Base-by-base conservation (phyloP, 1,139 yeast species). In the Hyphopichia pseudoburtonii region DNA sequence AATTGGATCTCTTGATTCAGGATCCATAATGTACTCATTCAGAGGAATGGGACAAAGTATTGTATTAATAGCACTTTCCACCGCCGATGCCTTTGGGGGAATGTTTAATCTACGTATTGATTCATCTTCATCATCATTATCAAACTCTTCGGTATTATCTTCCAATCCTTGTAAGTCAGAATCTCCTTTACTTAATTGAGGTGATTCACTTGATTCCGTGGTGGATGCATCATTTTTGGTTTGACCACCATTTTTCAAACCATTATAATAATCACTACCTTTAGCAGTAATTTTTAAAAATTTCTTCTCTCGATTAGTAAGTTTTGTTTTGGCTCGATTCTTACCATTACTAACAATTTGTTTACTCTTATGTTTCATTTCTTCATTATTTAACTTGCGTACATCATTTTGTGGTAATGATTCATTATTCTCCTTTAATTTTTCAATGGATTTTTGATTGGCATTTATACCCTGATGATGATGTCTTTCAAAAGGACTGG, bases 1-100 rank as follows among this genome's bases (percentile, higher is more conserved):
- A 1, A 77, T 73, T 25, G 74, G 76, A 19, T 67, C 63, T 28
- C 96, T 66, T 1, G 64, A 42, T 0, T 56, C 59, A 0, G 78
- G 78, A 17, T 64, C 51, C 28, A 57, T 43, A 11, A 72, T 55
- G 42, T 50, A 71, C 9, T 54, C 46, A 8, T 45, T 44, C 2
- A 70, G 57, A 0, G 78, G 78, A n/a, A 62, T 54, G 0, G 78
- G 78, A 40, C 71, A 64, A n/a, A 71, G 45, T 2, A 71, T 43
- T 1, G 73, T 59, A 42, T 57, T 66, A 15, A 71, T 45, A 3
- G 76, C 76, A 6, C 73, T 66, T 40, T 68, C 76, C 3, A 72
- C 60, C 1, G 73, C 66, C 1, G 73, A 66, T 0, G 77, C 75
- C 42, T 66, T 62, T 3, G 76, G 75, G 0, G 76, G 78, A 3